Percentiles rank a stretch among this genome's conserved stretches.
Conservation (phyloP, 306 rosid genomes). For the Vigna reflexopilosa region DNA sequence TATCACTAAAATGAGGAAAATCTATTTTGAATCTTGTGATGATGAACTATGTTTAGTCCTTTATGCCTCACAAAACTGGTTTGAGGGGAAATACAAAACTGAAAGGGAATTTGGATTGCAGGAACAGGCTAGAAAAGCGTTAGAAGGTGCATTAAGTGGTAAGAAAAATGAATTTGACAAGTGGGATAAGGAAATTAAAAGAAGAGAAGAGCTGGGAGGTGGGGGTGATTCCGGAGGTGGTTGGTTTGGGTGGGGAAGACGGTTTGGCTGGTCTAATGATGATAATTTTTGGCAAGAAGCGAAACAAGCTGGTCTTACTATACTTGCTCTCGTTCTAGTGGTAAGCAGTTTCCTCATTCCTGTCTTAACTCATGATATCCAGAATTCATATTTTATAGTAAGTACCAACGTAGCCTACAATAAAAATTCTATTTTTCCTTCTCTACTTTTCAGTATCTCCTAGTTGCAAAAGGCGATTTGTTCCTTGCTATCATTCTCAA, state of each 20-base stretch:
- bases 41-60: constrained; percentile 3
- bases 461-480: constrained; percentile 82
- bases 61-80: constrained; percentile 9
- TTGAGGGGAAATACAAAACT: not conserved
- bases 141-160: constrained; percentile 95
- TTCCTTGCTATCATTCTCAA: constrained; percentile 81
- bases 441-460: constrained; percentile 67
- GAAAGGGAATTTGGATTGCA: constrained; percentile 47
- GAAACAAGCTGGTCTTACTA: constrained; percentile 72
- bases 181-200: constrained; percentile 93
- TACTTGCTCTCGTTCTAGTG: constrained; percentile 69
- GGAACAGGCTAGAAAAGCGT: constrained; percentile 94
- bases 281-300: constrained; percentile 94
- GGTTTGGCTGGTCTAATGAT: constrained; percentile 92
- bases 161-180: constrained; percentile 87
- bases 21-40: constrained; percentile 18
- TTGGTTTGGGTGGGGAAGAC: constrained; percentile 88
- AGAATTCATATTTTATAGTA: not conserved
- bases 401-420: not conserved
- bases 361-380: constrained; percentile 26
- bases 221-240: constrained; percentile 85
- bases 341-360: constrained; percentile 57
- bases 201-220: constrained; percentile 85
- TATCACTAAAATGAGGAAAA: constrained; percentile 1
- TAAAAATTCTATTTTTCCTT: constrained; percentile 19